Evolutionary conservation across 345 rosid genomes (phyloP), one percentile per base, ranked within the genome.

Genomic region (Salix viminalis): DNA sequence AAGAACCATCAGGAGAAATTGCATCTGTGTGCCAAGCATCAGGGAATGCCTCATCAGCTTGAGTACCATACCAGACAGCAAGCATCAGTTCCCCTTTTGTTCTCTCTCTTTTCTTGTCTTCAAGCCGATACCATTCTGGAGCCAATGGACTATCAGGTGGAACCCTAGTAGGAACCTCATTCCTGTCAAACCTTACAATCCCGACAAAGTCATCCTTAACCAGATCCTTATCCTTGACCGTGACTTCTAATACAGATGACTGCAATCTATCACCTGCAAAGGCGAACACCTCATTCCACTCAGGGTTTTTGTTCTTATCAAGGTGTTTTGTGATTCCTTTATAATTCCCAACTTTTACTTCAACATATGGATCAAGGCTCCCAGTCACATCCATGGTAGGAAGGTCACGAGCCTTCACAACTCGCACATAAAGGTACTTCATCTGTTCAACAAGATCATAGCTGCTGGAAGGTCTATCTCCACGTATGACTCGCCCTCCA

Each of bases 401-500:
- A 72, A 80, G 83, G 18, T 80, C 83, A 28, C 74, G 76, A 19
- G 83, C 83, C 64, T 76, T 80, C 72, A 72, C 83, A 21, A 80
- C 80, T 42, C 80, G 73, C 21, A 80, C 77, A 44, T 8, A 80
- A 46, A 80, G 79, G 71, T 76, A 80, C 52, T 18, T 76, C 83
- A 80, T 80, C 71, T 80, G 76, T 72, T 80, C 83, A 76, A 80
- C 83, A 58, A 80, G 83, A 76, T 80, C 80, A 60, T 80, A 80
- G 72, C 74, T 80, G 52, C 83, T 61, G 30, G 79, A 16, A 24
- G 72, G 65, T 61, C 83, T 76, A 30, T 76, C 80, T 64, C 77
- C 77, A 60, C 58, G 80, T 56, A 80, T 85, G 30, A 92, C 90
- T 85, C 94, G 83, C 69, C 98, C 98, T 73, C 97, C 96, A 64